Evolutionary conservation across 2,329 filamentous ascomycete genomes (phyloP).

Genomic region (Waltergamsia citrina): DNA sequence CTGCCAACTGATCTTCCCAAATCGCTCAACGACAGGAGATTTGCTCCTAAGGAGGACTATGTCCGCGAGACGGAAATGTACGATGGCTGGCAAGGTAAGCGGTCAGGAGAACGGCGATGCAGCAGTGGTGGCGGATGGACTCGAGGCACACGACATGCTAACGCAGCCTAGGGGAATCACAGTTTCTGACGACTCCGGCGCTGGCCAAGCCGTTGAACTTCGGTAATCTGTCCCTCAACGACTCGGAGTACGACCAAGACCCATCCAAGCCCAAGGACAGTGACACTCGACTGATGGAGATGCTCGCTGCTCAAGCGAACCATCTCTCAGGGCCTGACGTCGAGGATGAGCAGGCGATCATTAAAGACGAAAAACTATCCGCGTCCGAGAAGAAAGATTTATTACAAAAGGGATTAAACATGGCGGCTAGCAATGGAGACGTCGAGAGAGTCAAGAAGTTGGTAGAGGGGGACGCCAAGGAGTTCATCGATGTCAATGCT

Average conservation of each 20-base stretch:
- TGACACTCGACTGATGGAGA: constrained; percentile 84
- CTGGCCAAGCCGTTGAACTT: constrained; percentile 78
- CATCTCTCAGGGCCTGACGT: constrained; percentile 65
- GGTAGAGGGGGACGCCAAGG: constrained; percentile 61
- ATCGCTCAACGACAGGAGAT: constrained; percentile 80
- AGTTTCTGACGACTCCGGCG: constrained; percentile 83
- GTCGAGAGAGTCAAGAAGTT: constrained; percentile 70
- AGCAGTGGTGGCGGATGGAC: background rate
- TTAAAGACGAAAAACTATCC: constrained; percentile 63
- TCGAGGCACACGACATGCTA: no score
- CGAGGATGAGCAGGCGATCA: constrained; percentile 72
- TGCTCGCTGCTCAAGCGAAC: constrained; percentile 86
- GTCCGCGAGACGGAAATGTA: constrained; percentile 90
- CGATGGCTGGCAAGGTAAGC: constrained; percentile 87
- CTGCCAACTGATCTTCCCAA: constrained; percentile 83
- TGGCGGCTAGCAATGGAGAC: constrained; percentile 95
- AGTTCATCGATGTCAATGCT: constrained; percentile 75
- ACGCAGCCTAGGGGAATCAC: constrained; percentile 80
- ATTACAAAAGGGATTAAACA: constrained; percentile 81
- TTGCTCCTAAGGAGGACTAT: constrained; percentile 50
- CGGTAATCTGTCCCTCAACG: constrained; percentile 70
- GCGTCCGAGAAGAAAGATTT: constrained; percentile 69
- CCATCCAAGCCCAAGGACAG: constrained; percentile 57
- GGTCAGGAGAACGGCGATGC: constrained; percentile 4
- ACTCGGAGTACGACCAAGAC: constrained; percentile 62